Evolutionary conservation across 202 grass and related monocot species (phyloP), one percentile per base, ranked within the genome.

Genomic region (Panicum virgatum): DNA sequence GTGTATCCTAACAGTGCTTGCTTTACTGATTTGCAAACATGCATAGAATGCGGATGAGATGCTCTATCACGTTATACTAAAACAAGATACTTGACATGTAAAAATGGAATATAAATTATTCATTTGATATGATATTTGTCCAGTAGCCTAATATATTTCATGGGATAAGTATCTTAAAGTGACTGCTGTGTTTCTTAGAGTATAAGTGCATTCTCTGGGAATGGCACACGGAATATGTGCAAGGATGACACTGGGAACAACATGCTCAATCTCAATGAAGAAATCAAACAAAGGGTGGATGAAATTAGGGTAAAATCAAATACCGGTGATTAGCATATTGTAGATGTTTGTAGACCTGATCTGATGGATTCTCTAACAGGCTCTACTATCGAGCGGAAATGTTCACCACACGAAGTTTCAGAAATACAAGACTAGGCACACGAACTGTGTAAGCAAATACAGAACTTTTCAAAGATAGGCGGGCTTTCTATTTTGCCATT

Each of bases 331-430:
- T 80, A 29, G n/a, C 69, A 56, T 60, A 70, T 53, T 38, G 9
- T 5, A 73, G 8, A 65, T 60, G 14, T 52, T 66, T 82, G 75
- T 18, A 76, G 14, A 66, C 20, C 46, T n/a, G 39, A 32, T 62
- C 25, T 26, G 69, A 74, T 64, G 22, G 42, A 26, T 46, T 39
- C 63, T 65, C 40, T 12, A 66, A 57, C 56, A 94, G 92, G 82
- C 60, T 82, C 44, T 89, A 77, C 80, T 86, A 37, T 78, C 86
- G 34, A 77, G 78, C 64, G 83, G 81, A 62, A 87, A 83, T 58
- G 27, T 73, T 60, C 77, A 52, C 5, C 72, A 25, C 48, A 70
- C 76, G 42, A 20, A 36, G 48, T 37, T 25, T 82, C 72, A 82
- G 13, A 94, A 85, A 26, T 52, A 87, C 77, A 89, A 60, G 13